Conservation (phyloP, 2,329 filamentous ascomycete species). For the Sclerotinia glacialis region DNA sequence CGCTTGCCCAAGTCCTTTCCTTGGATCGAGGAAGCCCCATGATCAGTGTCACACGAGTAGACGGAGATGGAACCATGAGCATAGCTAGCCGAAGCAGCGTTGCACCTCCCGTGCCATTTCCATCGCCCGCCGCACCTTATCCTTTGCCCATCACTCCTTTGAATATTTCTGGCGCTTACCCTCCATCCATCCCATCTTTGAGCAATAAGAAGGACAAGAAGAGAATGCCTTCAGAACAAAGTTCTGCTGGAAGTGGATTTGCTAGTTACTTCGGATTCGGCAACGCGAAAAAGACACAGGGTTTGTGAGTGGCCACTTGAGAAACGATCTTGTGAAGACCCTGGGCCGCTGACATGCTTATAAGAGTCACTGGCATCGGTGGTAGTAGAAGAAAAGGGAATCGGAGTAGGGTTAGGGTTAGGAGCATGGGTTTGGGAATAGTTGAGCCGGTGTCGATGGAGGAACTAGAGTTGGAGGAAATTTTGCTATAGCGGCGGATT, state of each 20-base stretch:
- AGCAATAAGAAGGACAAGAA: conserved; percentile 9
- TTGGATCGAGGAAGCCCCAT: neutral
- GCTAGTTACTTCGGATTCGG: conserved; percentile 20
- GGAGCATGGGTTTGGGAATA: neutral
- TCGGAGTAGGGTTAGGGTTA: neutral
- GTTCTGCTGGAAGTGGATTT: conserved; percentile 11
- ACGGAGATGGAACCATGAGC: conserved; percentile 11
- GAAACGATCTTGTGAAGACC: neutral
- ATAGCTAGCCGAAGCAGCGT: neutral
- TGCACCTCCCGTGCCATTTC: neutral
- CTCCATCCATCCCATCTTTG: neutral
- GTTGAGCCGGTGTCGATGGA: neutral
- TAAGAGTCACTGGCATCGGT: neutral
- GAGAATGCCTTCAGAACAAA: neutral
- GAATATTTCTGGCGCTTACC: neutral
- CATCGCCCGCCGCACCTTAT: neutral
- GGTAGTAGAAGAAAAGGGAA: neutral
- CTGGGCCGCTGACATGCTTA: conserved; percentile 4
- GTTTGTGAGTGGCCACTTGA: conserved; percentile 10
- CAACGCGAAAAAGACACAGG: neutral
- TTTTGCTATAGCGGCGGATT: neutral
- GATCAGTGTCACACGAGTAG: neutral
- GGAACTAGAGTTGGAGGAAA: conserved; percentile 9
- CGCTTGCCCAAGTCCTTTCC: conserved; percentile 1
- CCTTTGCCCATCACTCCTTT: neutral